phyloP scores from a whole-genome alignment of 2,329 filamentous ascomycete species.

The Talaromyces sp. region DNA sequence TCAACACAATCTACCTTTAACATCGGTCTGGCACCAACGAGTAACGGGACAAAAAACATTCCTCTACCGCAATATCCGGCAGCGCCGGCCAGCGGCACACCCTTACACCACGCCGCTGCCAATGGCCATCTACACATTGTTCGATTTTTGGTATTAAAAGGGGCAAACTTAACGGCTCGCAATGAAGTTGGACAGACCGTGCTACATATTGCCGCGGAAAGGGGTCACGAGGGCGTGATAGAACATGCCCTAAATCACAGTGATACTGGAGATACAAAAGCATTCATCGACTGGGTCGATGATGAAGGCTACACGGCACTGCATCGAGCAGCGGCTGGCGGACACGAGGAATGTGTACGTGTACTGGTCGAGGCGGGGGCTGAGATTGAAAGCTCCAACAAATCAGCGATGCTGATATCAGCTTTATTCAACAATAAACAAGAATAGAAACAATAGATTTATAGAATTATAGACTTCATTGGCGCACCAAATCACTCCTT shows the following conservation, averaged over 20 bases:
- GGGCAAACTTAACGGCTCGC: slow-evolving; percentile 32
- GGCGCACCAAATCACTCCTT: background rate
- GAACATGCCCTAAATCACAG: background rate
- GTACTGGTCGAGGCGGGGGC: slow-evolving; percentile 10
- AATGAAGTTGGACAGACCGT: background rate
- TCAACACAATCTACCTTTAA: background rate
- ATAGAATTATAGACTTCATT: background rate
- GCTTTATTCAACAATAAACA: background rate
- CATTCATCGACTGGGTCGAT: slow-evolving; percentile 16
- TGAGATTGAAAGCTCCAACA: slow-evolving; percentile 6
- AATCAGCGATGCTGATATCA: slow-evolving; percentile 1
- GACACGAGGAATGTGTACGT: slow-evolving; percentile 10
- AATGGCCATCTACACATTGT: slow-evolving; percentile 1
- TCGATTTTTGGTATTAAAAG: background rate
- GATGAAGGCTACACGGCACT: slow-evolving; percentile 1
- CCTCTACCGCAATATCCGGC: background rate
- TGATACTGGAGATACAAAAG: slow-evolving; percentile 42
- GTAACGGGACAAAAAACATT: background rate
- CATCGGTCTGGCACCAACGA: background rate
- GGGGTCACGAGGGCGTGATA: background rate
- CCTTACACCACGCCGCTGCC: background rate
- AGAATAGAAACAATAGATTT: background rate
- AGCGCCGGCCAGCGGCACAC: background rate
- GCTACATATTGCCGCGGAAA: background rate
- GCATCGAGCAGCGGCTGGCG: slow-evolving; percentile 21